These are phyloP conservation scores for Cardamine chenopodiifolia DNA, from an alignment of 345 rosid genomes.

Conservation along the genomic window DNA sequence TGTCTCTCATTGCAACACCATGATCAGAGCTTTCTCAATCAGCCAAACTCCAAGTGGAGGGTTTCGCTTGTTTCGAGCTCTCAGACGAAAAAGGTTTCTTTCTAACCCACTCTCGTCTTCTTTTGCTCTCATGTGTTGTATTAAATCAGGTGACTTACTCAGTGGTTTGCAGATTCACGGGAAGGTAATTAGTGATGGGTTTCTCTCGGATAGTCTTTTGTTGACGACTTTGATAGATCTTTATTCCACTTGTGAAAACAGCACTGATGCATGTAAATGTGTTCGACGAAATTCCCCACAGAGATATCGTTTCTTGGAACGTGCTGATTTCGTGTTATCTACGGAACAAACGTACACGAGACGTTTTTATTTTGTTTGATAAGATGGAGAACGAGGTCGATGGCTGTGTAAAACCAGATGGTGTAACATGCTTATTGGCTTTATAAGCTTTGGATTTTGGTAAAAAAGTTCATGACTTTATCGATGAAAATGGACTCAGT, in stretches of 20 bases:
- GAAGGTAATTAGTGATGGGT: constrained; percentile 64
- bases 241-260: constrained; percentile 47
- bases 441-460: constrained; percentile 80
- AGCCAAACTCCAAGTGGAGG: constrained; percentile 58
- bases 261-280: constrained; percentile 55
- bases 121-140: constrained; percentile 62
- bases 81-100: constrained; percentile 46
- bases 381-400: constrained; percentile 50
- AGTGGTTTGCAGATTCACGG: constrained; percentile 74
- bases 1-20: constrained; percentile 59
- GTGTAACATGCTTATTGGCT: constrained; percentile 72
- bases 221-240: constrained; percentile 70
- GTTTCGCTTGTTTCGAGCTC: constrained; percentile 49
- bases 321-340: constrained; percentile 73
- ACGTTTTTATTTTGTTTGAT: constrained; percentile 69
- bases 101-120: constrained; percentile 60
- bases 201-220: constrained; percentile 60
- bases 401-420: constrained; percentile 60
- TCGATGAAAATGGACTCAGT: constrained; percentile 49
- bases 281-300: constrained; percentile 69
- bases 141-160: constrained; percentile 41
- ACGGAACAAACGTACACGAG: constrained; percentile 59
- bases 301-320: constrained; percentile 75
- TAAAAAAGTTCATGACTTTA: constrained; percentile 59
- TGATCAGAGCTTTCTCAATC: constrained; percentile 69